These are phyloP conservation scores for Pleurotus pulmonarius DNA, from an alignment of 768 basidiomycete genomes.

Conservation along the genomic window DNA sequence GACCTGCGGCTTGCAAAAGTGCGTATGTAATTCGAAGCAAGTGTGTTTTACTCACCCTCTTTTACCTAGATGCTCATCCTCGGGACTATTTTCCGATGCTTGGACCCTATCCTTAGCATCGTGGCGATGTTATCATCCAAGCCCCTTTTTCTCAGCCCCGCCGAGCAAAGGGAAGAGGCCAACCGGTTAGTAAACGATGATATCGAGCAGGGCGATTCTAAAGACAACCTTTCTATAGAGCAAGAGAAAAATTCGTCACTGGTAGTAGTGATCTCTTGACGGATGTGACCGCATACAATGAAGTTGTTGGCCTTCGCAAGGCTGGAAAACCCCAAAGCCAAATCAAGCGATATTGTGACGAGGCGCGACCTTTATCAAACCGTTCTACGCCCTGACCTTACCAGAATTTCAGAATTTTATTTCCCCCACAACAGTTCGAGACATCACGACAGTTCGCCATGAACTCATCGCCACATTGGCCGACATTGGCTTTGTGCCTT, in stretches of 20 bases:
- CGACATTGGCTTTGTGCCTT: constrained; percentile 66
- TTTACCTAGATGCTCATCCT: constrained; percentile 81
- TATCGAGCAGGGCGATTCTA: too few species aligned
- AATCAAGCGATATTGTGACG: constrained; percentile 65
- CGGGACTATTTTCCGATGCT: constrained; percentile 77
- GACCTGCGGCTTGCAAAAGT: constrained; percentile 88
- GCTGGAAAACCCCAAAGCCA: constrained; percentile 44
- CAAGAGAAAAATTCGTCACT: constrained; percentile 63
- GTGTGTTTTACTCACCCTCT: not conserved
- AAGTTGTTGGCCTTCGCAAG: constrained; percentile 46
- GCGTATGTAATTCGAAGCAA: not conserved
- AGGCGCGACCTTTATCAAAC: constrained; percentile 32
- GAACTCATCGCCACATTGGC: constrained; percentile 73
- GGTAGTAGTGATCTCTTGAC: constrained; percentile 85
- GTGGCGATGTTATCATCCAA: constrained; percentile 85
- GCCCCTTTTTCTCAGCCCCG: constrained; percentile 76
- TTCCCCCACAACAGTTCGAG: constrained; percentile 65
- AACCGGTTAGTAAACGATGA: constrained; percentile 43
- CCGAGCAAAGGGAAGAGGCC: constrained; percentile 83
- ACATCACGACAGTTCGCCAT: constrained; percentile 70
- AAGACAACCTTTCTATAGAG: constrained; percentile 37
- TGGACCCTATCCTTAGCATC: constrained; percentile 78
- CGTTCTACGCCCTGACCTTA: not conserved
- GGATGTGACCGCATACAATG: constrained; percentile 71
- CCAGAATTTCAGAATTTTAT: constrained; percentile 68